A percentile compares a stretch with the other conserved stretches of the same genome.
phyloP scores from a whole-genome alignment of 192 early-diverging fungal genomes.

The Kappamyces sp. region DNA sequence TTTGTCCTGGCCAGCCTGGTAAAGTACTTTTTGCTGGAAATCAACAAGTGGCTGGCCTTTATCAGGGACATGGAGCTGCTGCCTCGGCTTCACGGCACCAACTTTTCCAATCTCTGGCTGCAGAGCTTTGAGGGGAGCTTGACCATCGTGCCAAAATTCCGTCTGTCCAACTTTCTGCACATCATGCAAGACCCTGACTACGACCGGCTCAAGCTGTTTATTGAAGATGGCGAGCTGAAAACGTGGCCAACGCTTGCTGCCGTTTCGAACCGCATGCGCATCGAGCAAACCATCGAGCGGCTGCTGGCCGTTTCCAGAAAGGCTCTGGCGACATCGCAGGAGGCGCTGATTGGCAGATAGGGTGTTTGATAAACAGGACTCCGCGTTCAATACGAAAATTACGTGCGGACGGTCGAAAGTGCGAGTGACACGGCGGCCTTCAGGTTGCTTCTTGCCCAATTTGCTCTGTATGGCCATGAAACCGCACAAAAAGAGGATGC shows the following conservation, averaged over 20 bases:
- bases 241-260: slow-evolving; percentile 9
- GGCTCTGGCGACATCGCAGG: neutral
- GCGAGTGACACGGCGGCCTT: no score
- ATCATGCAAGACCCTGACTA: neutral
- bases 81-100: slow-evolving; percentile 67
- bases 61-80: slow-evolving; percentile 72
- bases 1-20: slow-evolving; percentile 76
- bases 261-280: neutral
- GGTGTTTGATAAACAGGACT: no score
- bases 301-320: neutral
- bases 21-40: slow-evolving; percentile 76
- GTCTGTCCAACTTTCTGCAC: neutral
- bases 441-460: no score
- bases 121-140: slow-evolving; percentile 89
- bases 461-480: no score
- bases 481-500: no score
- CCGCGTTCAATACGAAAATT: no score
- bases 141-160: slow-evolving; percentile 54
- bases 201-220: neutral
- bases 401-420: no score
- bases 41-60: slow-evolving; percentile 82
- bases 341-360: no score
- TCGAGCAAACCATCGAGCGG: slow-evolving; percentile 3
- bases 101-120: slow-evolving; percentile 77
- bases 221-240: slow-evolving; percentile 5